These are phyloP conservation scores for Grifola frondosa DNA, from an alignment of 1,284 basidiomycete species.

Conservation along the genomic window DNA sequence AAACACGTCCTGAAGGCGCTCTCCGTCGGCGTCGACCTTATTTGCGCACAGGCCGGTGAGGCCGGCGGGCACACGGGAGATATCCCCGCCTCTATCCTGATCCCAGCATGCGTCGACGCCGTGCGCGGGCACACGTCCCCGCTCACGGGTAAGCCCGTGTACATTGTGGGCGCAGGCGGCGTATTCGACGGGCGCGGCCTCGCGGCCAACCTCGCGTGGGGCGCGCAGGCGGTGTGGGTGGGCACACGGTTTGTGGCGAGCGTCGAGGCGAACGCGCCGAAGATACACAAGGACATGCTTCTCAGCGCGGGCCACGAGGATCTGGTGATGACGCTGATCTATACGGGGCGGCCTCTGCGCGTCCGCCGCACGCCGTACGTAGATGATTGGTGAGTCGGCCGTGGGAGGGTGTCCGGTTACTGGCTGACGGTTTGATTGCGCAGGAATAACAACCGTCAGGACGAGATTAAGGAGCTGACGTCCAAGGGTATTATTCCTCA, in stretches of 20 bases:
- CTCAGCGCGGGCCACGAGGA: constrained; percentile 65
- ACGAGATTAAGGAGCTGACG: constrained; percentile 70
- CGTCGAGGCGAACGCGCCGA: constrained; percentile 75
- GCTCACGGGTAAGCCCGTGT: constrained; percentile 76
- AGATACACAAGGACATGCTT: constrained; percentile 76
- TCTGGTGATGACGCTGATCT: constrained; percentile 75
- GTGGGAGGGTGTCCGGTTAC: not conserved
- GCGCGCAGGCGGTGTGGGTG: constrained; percentile 75
- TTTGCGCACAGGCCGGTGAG: constrained; percentile 85
- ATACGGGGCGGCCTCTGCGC: constrained; percentile 82
- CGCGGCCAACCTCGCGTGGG: constrained; percentile 79
- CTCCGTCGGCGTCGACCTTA: constrained; percentile 80
- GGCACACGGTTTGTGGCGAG: constrained; percentile 79
- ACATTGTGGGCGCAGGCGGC: constrained; percentile 82
- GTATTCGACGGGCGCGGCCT: constrained; percentile 81
- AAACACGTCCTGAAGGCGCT: constrained; percentile 85
- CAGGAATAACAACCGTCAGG: constrained; percentile 59
- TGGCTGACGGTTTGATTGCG: not conserved
- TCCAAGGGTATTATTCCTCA: constrained; percentile 72
- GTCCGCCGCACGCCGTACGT: constrained; percentile 79
- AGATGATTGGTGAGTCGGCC: constrained; percentile 59
- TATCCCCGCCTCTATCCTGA: constrained; percentile 66
- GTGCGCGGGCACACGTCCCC: constrained; percentile 72
- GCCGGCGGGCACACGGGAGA: constrained; percentile 82
- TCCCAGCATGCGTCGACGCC: constrained; percentile 80